Evolutionary conservation across 163 green algal species (phyloP).

Genomic region (Scenedesmus sp.): DNA sequence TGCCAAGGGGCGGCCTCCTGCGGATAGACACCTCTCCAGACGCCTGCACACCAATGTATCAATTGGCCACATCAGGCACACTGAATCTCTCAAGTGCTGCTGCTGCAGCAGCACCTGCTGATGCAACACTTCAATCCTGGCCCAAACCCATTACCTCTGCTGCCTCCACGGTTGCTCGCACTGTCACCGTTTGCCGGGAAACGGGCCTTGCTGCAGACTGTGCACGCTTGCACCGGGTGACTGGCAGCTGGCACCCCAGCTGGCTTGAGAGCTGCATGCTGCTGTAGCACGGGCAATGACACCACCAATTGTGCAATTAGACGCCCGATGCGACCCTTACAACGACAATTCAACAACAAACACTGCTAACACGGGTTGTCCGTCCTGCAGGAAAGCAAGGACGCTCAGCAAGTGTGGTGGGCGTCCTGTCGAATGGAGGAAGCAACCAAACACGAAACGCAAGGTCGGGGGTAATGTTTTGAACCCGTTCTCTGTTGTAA

Average conservation of each 20-base stretch:
- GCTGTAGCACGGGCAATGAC: background rate
- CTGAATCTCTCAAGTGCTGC: background rate
- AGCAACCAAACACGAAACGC: background rate
- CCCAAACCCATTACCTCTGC: conserved; percentile 2
- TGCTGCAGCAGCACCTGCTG: conserved; percentile 10
- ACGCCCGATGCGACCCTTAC: background rate
- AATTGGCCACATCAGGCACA: background rate
- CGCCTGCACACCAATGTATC: conserved; percentile 18
- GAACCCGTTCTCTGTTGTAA: background rate
- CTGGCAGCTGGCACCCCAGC: conserved; percentile 23
- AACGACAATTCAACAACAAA: background rate
- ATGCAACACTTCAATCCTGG: background rate
- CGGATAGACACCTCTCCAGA: conserved; percentile 81
- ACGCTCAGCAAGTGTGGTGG: background rate
- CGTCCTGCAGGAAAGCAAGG: background rate
- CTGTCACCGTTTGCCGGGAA: background rate
- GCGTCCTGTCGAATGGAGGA: background rate
- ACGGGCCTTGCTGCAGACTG: background rate
- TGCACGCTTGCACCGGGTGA: background rate
- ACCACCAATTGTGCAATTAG: background rate
- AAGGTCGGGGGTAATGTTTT: background rate
- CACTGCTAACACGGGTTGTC: background rate
- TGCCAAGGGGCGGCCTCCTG: conserved; percentile 77
- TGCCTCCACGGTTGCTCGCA: conserved; percentile 7
- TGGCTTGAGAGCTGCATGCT: conserved; percentile 19